Evolutionary conservation across 1,284 basidiomycete genomes (phyloP).

Genomic region (Ceratobasidium sp.): DNA sequence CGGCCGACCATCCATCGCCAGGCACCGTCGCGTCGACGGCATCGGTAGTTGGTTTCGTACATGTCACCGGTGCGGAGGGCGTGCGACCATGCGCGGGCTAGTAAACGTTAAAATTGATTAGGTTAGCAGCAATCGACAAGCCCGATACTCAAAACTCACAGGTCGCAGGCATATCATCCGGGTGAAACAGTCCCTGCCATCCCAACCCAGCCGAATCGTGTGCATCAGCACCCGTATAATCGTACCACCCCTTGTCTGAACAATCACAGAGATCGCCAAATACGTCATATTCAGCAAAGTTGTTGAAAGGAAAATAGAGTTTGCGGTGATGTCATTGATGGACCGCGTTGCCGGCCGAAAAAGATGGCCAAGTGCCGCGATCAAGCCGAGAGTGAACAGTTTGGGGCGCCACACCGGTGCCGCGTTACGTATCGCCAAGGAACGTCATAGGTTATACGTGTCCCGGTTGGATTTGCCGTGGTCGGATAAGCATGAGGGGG

Average conservation of each 20-base stretch:
- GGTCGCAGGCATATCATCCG: constrained; percentile 32
- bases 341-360: background rate
- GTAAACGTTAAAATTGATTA: no score
- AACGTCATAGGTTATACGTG: constrained; percentile 1
- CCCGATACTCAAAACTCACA: constrained; percentile 5
- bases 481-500: background rate
- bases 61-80: constrained; percentile 36
- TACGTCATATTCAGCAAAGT: background rate
- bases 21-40: constrained; percentile 33
- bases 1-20: constrained; percentile 45
- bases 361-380: background rate
- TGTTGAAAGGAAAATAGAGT: background rate
- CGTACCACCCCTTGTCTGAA: constrained; percentile 41
- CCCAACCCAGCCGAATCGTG: constrained; percentile 41
- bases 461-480: background rate
- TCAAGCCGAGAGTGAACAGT: constrained; percentile 1
- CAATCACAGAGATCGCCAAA: background rate
- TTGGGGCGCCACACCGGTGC: background rate
- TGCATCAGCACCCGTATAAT: constrained; percentile 34
- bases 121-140: background rate
- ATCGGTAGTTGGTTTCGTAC: constrained; percentile 43
- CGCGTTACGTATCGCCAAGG: background rate
- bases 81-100: constrained; percentile 35
- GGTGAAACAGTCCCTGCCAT: constrained; percentile 40
- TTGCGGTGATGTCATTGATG: background rate